Evolutionary conservation across 495 filamentous ascomycete genomes (phyloP).

Genomic region (Hyaloscypha bicolor): DNA sequence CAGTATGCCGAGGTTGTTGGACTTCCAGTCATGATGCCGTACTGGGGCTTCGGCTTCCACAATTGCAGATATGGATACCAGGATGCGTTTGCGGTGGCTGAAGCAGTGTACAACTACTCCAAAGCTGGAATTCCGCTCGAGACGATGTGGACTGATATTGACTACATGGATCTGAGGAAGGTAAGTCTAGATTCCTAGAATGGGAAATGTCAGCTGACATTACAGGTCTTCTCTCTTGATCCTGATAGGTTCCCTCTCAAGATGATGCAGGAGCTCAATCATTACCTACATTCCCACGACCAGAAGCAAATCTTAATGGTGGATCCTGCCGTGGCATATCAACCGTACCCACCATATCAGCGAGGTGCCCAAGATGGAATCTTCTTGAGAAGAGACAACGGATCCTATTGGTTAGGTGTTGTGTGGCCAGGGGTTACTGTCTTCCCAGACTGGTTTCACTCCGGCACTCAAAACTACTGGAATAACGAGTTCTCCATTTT

Average conservation of each 20-base stretch:
- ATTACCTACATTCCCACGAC: constrained; percentile 69
- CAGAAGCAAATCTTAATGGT: constrained; percentile 90
- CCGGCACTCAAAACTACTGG: constrained; percentile 70
- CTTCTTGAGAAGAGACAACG: constrained; percentile 67
- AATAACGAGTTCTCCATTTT: constrained; percentile 69
- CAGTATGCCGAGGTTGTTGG: constrained; percentile 77
- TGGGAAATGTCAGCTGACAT: not conserved
- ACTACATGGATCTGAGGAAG: constrained; percentile 70
- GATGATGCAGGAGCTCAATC: constrained; percentile 68
- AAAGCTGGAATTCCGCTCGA: constrained; percentile 77
- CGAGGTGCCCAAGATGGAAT: constrained; percentile 61
- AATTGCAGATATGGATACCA: constrained; percentile 82
- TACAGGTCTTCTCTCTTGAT: constrained; percentile 72
- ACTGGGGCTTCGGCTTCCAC: constrained; percentile 85
- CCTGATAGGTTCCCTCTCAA: constrained; percentile 69
- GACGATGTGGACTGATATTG: constrained; percentile 89
- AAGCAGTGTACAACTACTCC: constrained; percentile 80
- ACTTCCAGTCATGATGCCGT: constrained; percentile 75
- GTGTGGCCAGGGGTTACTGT: constrained; percentile 85
- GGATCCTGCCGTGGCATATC: constrained; percentile 76
- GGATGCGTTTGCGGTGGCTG: constrained; percentile 77
- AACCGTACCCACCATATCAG: constrained; percentile 62
- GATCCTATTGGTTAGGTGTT: constrained; percentile 71
- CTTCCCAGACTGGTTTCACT: constrained; percentile 85
- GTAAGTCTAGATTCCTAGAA: constrained; percentile 27